Evolutionary conservation across 306 rosid species (phyloP).

Genomic region (Quercus parvula): DNA sequence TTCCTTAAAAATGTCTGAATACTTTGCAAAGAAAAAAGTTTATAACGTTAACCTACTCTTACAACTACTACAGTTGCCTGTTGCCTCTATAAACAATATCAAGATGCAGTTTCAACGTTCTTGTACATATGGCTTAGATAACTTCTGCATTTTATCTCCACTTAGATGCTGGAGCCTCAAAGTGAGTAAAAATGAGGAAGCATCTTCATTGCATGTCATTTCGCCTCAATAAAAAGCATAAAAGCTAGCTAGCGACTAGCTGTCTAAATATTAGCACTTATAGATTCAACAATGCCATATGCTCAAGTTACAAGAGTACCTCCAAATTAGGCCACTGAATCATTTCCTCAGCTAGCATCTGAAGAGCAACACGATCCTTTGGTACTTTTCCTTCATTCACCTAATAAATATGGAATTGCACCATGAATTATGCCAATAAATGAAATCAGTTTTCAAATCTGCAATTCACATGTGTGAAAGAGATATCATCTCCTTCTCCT

Average conservation of each 20-base stretch:
- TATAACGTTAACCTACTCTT: not conserved
- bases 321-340: slow-evolving; percentile 87
- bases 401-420: slow-evolving; percentile 36
- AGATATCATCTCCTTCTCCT: not conserved
- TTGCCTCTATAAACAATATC: not conserved
- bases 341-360: slow-evolving; percentile 85
- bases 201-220: not conserved
- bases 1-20: not conserved
- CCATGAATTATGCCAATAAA: not conserved
- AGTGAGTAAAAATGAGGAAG: not conserved
- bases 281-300: not conserved
- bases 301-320: slow-evolving; percentile 46
- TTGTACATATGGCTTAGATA: not conserved
- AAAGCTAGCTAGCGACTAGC: too few species aligned
- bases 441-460: not conserved
- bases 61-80: not conserved
- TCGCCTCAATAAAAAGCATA: not conserved
- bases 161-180: not conserved
- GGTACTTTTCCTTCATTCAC: slow-evolving; percentile 88
- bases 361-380: slow-evolving; percentile 54
- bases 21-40: not conserved
- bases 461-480: not conserved
- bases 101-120: not conserved
- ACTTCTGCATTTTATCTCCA: not conserved
- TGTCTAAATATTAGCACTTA: slow-evolving; percentile 1